Percentiles rank a stretch among this genome's conserved stretches.
phyloP scores from a whole-genome alignment of 208 protist species.

The Leptomonas pyrrhocoris region DNA sequence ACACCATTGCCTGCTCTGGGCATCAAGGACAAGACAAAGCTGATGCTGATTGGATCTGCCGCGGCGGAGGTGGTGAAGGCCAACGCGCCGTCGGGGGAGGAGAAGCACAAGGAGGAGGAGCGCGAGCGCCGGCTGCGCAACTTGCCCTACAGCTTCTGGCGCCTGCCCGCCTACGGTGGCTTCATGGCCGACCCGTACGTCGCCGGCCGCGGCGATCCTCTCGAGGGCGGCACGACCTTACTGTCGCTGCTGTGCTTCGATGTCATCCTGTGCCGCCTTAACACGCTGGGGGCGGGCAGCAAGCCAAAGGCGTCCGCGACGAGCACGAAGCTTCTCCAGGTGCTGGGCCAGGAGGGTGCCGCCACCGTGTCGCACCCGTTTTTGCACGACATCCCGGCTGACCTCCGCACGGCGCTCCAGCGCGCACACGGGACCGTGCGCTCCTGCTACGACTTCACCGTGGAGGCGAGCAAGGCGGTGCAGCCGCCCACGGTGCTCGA shows the following conservation, averaged over 20 bases:
- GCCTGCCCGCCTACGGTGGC: conserved; percentile 48
- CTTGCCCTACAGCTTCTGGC: conserved; percentile 57
- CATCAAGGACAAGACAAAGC: conserved; percentile 48
- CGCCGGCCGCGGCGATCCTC: conserved; percentile 37
- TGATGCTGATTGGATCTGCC: conserved; percentile 67
- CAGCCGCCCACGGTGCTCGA: conserved; percentile 39
- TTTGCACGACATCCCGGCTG: conserved; percentile 33
- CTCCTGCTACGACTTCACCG: conserved; percentile 44
- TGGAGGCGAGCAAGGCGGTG: conserved; percentile 27
- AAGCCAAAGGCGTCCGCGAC: conserved; percentile 5
- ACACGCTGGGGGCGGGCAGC: conserved; percentile 34
- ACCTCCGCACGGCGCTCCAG: conserved; percentile 42
- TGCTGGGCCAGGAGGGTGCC: conserved; percentile 27
- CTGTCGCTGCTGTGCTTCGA: conserved; percentile 54
- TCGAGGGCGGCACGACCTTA: conserved; percentile 45
- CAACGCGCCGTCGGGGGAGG: conserved; percentile 29
- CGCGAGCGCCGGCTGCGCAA: conserved; percentile 33
- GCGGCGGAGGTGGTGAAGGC: conserved; percentile 46
- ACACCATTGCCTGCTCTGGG: conserved; percentile 33
- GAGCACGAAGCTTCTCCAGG: conserved; percentile 32
- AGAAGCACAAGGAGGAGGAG: conserved; percentile 44
- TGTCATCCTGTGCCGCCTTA: conserved; percentile 56
- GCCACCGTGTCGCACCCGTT: conserved; percentile 41
- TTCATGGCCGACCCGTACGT: conserved; percentile 76
- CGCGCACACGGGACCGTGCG: conserved; percentile 46